Conservation (phyloP, 768 basidiomycete species). For the Termitomyces sp. region DNA sequence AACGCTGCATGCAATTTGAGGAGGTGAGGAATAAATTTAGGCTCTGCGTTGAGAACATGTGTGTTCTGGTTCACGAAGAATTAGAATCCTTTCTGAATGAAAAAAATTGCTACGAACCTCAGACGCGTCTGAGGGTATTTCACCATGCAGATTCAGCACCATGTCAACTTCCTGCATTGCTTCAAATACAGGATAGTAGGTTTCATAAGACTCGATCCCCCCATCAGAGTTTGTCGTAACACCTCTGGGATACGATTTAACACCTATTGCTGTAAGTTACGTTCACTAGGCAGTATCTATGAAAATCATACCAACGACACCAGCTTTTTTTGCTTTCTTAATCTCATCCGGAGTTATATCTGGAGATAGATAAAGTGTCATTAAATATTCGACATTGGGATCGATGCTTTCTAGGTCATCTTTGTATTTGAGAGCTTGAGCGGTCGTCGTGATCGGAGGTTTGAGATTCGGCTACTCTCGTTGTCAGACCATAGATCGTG, state of each 20-base stretch:
- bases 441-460: slow-evolving; percentile 83
- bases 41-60: slow-evolving; percentile 92
- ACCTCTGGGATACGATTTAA: slow-evolving; percentile 96
- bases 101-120: slow-evolving; percentile 38
- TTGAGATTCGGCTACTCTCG: slow-evolving; percentile 79
- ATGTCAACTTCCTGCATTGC: slow-evolving; percentile 92
- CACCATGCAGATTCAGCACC: slow-evolving; percentile 96
- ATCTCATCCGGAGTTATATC: slow-evolving; percentile 90
- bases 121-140: slow-evolving; percentile 83
- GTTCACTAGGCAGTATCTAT: not conserved
- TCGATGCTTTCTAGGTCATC: slow-evolving; percentile 70
- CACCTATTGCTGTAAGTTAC: slow-evolving; percentile 37
- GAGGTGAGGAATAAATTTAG: slow-evolving; percentile 85
- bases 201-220: slow-evolving; percentile 93
- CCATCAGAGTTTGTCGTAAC: slow-evolving; percentile 97
- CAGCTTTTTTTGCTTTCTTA: slow-evolving; percentile 79
- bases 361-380: slow-evolving; percentile 95
- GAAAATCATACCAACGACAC: slow-evolving; percentile 61
- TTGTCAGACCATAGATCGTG: slow-evolving; percentile 3
- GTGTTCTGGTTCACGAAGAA: slow-evolving; percentile 54
- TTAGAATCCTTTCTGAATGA: not conserved
- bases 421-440: slow-evolving; percentile 79
- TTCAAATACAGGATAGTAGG: slow-evolving; percentile 89
- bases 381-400: slow-evolving; percentile 79
- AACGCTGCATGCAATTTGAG: slow-evolving; percentile 77